Conservation (phyloP, 257 asterid species). For the Voacanga thouarsii region DNA sequence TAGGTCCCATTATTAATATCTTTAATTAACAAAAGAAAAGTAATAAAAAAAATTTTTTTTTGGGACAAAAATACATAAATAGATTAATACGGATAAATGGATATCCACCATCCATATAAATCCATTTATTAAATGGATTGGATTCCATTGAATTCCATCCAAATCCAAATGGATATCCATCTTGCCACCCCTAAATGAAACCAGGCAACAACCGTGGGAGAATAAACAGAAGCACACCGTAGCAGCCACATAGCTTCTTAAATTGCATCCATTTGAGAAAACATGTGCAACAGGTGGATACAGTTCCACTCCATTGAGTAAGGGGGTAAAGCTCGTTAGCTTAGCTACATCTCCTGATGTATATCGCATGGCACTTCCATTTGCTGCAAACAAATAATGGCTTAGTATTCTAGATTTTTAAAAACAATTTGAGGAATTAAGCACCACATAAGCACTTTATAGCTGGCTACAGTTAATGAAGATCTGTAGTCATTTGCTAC, state of each 20-base stretch:
- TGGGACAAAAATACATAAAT: no score
- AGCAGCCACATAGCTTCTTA: slow-evolving; percentile 41
- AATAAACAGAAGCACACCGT: slow-evolving; percentile 40
- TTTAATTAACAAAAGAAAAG: no score
- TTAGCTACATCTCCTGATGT: slow-evolving; percentile 62
- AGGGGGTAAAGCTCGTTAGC: slow-evolving; percentile 52
- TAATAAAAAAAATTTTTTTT: no score
- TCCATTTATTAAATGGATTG: no score
- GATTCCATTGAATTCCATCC: no score
- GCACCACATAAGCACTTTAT: neutral
- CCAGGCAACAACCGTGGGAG: slow-evolving; percentile 9
- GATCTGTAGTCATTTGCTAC: neutral
- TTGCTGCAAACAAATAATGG: slow-evolving; percentile 40
- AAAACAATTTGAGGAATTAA: neutral
- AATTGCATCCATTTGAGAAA: slow-evolving; percentile 42
- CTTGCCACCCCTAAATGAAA: neutral
- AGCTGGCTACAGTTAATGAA: neutral
- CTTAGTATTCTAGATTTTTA: neutral
- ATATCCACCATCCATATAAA: no score
- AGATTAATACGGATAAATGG: no score
- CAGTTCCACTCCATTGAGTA: slow-evolving; percentile 41
- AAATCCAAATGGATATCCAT: no score
- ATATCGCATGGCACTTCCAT: slow-evolving; percentile 57
- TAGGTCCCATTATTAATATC: no score
- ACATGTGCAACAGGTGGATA: slow-evolving; percentile 43